phyloP scores from a whole-genome alignment of 306 rosid species.

The Cercis canadensis region DNA sequence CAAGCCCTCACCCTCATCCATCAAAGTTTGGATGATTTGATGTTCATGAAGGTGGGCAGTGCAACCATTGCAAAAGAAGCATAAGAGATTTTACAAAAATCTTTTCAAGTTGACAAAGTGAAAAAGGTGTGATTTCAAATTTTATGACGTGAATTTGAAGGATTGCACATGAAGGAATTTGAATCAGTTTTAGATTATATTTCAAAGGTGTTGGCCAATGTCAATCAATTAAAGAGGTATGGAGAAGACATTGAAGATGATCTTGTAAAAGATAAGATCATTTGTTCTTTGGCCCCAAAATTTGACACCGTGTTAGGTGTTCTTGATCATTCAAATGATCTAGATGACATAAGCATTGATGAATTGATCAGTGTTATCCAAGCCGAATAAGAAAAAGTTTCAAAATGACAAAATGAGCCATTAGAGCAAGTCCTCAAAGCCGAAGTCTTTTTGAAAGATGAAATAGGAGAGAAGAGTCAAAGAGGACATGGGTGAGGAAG shows the following conservation, averaged over 20 bases:
- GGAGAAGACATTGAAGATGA: not conserved
- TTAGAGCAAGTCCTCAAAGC: not conserved
- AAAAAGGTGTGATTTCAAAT: not conserved
- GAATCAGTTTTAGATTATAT: not conserved
- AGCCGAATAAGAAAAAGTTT: not conserved
- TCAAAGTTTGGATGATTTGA: not conserved
- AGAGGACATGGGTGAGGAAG: not conserved
- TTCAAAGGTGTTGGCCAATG: not conserved
- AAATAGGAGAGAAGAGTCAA: not conserved
- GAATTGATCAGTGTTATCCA: not conserved
- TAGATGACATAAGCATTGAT: not conserved
- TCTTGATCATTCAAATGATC: not conserved
- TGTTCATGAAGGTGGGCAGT: not conserved
- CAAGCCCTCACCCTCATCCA: not conserved
- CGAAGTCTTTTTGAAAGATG: not conserved
- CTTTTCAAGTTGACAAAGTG: not conserved
- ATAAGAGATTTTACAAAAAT: not conserved
- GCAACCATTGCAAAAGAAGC: not conserved
- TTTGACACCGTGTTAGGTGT: not conserved
- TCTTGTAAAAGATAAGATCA: not conserved
- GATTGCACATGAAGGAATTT: not conserved
- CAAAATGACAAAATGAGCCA: not conserved
- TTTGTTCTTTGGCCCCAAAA: not conserved
- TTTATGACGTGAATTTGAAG: not conserved
- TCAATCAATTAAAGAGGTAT: not conserved